Evolutionary conservation across 805 yeast species (phyloP).

Genomic region (Nakazawaea ambrosiae): DNA sequence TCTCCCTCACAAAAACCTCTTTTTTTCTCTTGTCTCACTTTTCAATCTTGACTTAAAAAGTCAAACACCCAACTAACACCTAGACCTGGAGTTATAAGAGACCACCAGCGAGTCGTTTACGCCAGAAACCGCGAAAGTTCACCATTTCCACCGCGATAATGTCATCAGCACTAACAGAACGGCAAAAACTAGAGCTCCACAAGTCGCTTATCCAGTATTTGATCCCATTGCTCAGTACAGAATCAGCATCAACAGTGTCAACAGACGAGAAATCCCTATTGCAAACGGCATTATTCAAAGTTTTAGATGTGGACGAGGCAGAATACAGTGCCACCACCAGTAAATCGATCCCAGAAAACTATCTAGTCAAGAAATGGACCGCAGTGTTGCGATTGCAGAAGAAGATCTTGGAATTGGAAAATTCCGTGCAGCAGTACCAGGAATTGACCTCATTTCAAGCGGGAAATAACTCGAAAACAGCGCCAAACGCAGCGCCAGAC

Average conservation of each 20-base stretch:
- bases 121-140: too few species aligned
- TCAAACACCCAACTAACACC: too few species aligned
- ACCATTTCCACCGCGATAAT: background rate
- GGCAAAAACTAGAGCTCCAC: constrained; percentile 29
- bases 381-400: constrained; percentile 77
- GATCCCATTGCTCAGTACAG: constrained; percentile 12
- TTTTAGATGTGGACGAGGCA: constrained; percentile 4
- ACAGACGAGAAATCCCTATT: too few species aligned
- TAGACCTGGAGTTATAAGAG: too few species aligned
- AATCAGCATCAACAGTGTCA: too few species aligned
- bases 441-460: constrained; percentile 23
- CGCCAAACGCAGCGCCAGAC: background rate
- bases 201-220: constrained; percentile 28
- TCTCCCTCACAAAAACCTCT: too few species aligned
- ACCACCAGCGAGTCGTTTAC: too few species aligned
- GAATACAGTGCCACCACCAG: constrained; percentile 6
- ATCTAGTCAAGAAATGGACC: constrained; percentile 76
- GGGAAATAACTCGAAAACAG: constrained; percentile 22
- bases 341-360: constrained; percentile 20
- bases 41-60: too few species aligned
- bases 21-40: too few species aligned
- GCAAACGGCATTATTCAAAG: too few species aligned
- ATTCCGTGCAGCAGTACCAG: constrained; percentile 41
- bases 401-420: constrained; percentile 63
- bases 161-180: constrained; percentile 20